A percentile compares a stretch with the other conserved stretches of the same genome.
Evolutionary conservation across 179 eudicot genomes (phyloP).

Genomic region (Beta corolliflora): DNA sequence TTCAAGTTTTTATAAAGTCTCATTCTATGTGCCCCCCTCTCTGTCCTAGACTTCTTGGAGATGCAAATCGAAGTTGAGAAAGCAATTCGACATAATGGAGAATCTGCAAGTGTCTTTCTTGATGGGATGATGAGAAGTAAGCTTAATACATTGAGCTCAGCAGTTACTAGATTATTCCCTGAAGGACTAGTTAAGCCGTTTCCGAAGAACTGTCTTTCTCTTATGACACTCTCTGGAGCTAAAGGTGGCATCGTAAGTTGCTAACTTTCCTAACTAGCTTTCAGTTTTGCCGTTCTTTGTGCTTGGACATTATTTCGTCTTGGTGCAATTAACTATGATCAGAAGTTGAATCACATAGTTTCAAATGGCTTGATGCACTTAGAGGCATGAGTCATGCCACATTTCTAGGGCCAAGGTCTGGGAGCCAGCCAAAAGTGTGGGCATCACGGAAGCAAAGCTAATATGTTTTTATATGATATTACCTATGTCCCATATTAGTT

Average conservation of each 20-base stretch:
- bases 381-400: no score
- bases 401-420: no score
- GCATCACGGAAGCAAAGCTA: no score
- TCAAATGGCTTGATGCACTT: no score
- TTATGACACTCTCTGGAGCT: conserved; percentile 97
- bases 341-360: not conserved
- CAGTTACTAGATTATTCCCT: conserved; percentile 67
- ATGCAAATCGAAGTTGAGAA: conserved; percentile 84
- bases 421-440: no score
- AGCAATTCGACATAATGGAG: conserved; percentile 67
- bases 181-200: conserved; percentile 81
- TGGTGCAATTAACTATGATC: not conserved
- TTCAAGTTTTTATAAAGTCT: not conserved
- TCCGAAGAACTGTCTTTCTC: conserved; percentile 87
- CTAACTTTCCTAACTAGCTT: conserved; percentile 1
- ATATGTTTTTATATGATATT: no score
- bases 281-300: not conserved
- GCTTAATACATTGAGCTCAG: conserved; percentile 62
- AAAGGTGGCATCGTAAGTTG: conserved; percentile 92
- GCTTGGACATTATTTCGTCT: not conserved
- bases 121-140: conserved; percentile 90
- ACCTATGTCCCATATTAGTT: no score
- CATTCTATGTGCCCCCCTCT: not conserved
- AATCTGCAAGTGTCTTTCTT: conserved; percentile 65
- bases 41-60: conserved; percentile 48